Evolutionary conservation across 495 filamentous ascomycete genomes (phyloP).

Genomic region (Antarctomyces pellizariae): DNA sequence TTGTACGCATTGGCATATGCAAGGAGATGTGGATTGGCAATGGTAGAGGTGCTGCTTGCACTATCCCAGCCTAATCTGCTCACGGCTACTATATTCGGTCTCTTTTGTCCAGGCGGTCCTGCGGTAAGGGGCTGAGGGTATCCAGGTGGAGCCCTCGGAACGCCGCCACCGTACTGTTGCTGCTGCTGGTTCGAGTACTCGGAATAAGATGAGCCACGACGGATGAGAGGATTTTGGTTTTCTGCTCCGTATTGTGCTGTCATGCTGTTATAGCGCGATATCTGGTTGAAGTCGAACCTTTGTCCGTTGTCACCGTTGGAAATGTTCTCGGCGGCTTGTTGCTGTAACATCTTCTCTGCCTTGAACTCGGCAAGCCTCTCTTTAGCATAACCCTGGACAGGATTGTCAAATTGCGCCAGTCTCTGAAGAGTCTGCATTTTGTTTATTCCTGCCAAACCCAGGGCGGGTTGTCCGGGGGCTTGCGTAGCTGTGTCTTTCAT

Average conservation of each 20-base stretch:
- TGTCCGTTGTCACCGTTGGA: not conserved
- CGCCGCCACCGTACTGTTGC: not conserved
- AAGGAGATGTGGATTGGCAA: not conserved
- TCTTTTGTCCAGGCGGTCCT: conserved; percentile 11
- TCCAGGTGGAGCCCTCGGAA: conserved; percentile 4
- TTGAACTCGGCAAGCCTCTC: conserved; percentile 5
- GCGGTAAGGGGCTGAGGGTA: conserved; percentile 12
- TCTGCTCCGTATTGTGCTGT: not conserved
- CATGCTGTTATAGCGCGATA: conserved; percentile 1
- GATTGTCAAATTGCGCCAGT: conserved; percentile 9
- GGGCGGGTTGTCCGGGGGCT: too few species aligned
- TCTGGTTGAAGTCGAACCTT: not conserved
- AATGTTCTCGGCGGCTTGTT: not conserved
- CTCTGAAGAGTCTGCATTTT: conserved; percentile 11
- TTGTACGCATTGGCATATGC: not conserved
- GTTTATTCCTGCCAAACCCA: conserved; percentile 7
- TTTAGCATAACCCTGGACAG: conserved; percentile 6
- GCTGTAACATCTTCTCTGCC: not conserved
- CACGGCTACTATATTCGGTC: conserved; percentile 6
- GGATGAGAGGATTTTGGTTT: not conserved
- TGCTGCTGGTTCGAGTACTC: not conserved
- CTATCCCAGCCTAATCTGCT: not conserved
- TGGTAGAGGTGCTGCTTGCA: not conserved
- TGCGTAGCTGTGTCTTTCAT: too few species aligned
- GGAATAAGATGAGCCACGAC: not conserved